Percentiles rank a stretch among this genome's conserved stretches.
Evolutionary conservation across 176 grass and related monocot genomes (phyloP).

Genomic region (Thalia dealbata): DNA sequence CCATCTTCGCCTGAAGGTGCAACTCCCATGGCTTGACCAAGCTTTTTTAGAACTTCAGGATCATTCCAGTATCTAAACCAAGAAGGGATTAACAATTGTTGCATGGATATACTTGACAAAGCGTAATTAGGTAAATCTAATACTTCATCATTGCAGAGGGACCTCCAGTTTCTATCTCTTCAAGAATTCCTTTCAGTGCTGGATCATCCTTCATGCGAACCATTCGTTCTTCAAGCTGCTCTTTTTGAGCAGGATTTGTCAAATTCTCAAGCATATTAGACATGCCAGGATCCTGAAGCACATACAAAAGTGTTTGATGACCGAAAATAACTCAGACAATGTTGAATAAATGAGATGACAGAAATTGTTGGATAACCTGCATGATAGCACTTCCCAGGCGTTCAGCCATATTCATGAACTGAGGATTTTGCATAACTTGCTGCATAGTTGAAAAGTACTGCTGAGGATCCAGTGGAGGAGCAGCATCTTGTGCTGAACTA

Average conservation of each 20-base stretch:
- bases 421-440: conserved; percentile 90
- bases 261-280: conserved; percentile 64
- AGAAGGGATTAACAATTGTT: not conserved
- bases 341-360: not conserved
- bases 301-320: not conserved
- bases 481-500: conserved; percentile 23
- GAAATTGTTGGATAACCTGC: conserved; percentile 32
- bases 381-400: conserved; percentile 76
- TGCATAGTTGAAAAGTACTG: conserved; percentile 92
- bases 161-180: conserved; percentile 86
- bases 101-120: too few species aligned
- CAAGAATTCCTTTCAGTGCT: conserved; percentile 70
- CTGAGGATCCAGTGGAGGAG: conserved; percentile 51
- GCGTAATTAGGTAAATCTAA: not conserved
- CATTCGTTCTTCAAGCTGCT: conserved; percentile 70
- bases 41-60: conserved; percentile 82
- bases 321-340: too few species aligned
- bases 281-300: conserved; percentile 61
- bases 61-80: conserved; percentile 88
- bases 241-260: conserved; percentile 56
- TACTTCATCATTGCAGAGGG: conserved; percentile 96
- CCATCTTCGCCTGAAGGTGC: conserved; percentile 24
- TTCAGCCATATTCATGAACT: conserved; percentile 88
- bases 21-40: conserved; percentile 71
- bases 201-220: conserved; percentile 76